These are phyloP conservation scores for Ramaria rubella DNA, from an alignment of 768 basidiomycete genomes.

Conservation along the genomic window DNA sequence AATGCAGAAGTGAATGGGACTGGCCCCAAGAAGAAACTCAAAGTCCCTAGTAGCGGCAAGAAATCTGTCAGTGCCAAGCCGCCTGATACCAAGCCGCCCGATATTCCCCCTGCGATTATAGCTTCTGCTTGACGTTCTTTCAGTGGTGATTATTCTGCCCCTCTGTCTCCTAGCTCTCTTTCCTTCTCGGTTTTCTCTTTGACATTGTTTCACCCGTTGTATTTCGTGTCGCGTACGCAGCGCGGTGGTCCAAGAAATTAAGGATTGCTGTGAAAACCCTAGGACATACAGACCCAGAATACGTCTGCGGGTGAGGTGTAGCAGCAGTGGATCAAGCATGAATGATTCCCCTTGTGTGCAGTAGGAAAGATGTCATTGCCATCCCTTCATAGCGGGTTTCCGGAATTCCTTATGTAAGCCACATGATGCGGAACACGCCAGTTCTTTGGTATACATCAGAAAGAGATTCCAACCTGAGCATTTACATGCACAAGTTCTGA, in stretches of 20 bases:
- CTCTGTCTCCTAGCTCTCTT: background rate
- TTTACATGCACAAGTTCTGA: no score
- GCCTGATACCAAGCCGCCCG: no score
- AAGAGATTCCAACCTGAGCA: no score
- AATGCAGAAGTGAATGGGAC: conserved; percentile 8
- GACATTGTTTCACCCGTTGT: background rate
- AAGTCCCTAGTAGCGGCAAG: background rate
- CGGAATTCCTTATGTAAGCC: no score
- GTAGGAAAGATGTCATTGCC: no score
- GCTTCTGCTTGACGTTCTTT: conserved; percentile 7
- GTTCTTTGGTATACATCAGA: no score
- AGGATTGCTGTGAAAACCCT: background rate
- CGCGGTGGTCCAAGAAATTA: background rate
- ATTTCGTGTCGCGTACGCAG: background rate
- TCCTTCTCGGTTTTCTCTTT: background rate
- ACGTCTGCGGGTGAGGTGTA: background rate
- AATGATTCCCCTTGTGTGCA: no score
- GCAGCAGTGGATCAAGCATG: no score
- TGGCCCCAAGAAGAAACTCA: conserved; percentile 7
- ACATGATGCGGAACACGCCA: no score
- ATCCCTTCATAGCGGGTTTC: no score
- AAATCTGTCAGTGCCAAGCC: background rate
- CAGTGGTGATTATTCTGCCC: background rate
- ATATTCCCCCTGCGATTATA: conserved; percentile 7
- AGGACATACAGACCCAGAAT: background rate